Percentiles rank a stretch among this genome's conserved stretches.
These are phyloP conservation scores for Solanum ossicruentum DNA, from an alignment of 257 asterid genomes.

Conservation along the genomic window DNA sequence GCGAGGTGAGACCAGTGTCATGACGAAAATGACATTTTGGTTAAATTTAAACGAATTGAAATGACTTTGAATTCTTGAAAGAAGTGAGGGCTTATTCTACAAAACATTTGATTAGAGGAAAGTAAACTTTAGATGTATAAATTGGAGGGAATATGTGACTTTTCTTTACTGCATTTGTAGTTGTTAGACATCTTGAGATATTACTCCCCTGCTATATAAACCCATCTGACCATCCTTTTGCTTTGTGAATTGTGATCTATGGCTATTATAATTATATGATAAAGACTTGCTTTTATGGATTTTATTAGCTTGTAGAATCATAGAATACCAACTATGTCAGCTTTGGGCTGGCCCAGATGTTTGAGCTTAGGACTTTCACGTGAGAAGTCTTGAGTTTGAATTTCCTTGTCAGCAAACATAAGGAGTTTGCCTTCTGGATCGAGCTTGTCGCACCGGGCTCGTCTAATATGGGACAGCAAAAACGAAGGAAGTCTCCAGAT, in stretches of 20 bases:
- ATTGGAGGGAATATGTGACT: background rate
- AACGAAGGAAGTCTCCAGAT: too few relatives aligned
- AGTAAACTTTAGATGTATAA: background rate
- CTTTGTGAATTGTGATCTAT: background rate
- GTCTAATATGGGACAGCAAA: too few relatives aligned
- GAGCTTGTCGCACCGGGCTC: too few relatives aligned
- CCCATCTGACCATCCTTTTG: background rate
- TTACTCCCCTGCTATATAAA: background rate
- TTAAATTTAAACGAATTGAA: background rate
- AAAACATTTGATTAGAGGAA: background rate
- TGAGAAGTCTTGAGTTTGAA: too few relatives aligned
- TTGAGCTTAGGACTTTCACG: too few relatives aligned
- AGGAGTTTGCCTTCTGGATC: too few relatives aligned
- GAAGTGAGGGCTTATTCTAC: background rate
- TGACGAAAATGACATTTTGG: background rate
- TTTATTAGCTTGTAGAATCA: background rate
- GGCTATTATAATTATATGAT: background rate
- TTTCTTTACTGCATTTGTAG: background rate
- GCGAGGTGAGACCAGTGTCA: background rate
- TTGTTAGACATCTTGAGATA: background rate
- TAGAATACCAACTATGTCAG: background rate
- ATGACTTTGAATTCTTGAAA: background rate
- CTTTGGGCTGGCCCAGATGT: too few relatives aligned
- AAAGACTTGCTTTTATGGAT: background rate
- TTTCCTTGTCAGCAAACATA: too few relatives aligned